phyloP scores from a whole-genome alignment of 352 stramenopile genomes.

The Phytopythium vexans region DNA sequence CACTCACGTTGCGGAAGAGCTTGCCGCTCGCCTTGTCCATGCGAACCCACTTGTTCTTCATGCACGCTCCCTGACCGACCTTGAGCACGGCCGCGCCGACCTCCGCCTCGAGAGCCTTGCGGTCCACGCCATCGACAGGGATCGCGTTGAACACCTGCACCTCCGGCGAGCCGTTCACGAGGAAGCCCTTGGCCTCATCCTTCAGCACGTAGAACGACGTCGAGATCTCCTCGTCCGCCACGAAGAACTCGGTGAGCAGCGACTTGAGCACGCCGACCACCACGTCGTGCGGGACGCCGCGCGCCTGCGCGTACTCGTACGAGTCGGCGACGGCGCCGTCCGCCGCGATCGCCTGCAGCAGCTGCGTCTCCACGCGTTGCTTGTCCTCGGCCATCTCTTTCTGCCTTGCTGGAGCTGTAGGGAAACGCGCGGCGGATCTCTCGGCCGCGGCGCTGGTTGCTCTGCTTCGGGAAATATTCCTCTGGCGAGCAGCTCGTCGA shows the following conservation, averaged over 20 bases:
- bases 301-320: conserved; percentile 72
- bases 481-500: not conserved
- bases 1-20: conserved; percentile 74
- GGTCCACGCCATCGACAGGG: conserved; percentile 57
- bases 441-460: not conserved
- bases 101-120: conserved; percentile 74
- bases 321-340: conserved; percentile 66
- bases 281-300: conserved; percentile 88
- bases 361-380: conserved; percentile 59
- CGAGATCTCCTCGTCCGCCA: conserved; percentile 73
- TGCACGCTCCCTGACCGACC: conserved; percentile 95
- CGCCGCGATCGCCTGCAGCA: conserved; percentile 56
- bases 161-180: conserved; percentile 75
- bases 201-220: conserved; percentile 93
- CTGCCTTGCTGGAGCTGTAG: too few species aligned
- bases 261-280: conserved; percentile 96
- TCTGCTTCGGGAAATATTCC: not conserved
- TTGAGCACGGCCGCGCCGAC: conserved; percentile 90
- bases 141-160: conserved; percentile 85
- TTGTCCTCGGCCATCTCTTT: conserved; percentile 59
- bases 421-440: too few species aligned
- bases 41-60: conserved; percentile 98
- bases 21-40: conserved; percentile 91
- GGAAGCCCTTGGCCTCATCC: conserved; percentile 83
- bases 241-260: conserved; percentile 92